Evolutionary conservation across 2,329 filamentous ascomycete species (phyloP).

Genomic region (Fusarium nelsonii): DNA sequence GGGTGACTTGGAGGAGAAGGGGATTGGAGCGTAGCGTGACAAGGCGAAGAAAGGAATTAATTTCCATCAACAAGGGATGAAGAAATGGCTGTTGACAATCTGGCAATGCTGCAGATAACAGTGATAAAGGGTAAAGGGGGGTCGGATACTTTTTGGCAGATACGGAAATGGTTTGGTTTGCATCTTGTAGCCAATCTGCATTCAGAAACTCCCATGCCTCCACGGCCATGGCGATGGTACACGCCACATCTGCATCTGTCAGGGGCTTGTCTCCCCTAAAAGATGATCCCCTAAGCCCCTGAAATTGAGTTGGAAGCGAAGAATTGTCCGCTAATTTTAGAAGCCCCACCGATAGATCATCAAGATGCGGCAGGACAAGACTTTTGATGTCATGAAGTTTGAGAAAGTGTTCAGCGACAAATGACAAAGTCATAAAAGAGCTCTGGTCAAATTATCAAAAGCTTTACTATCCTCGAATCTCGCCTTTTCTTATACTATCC

Average conservation of each 20-base stretch:
- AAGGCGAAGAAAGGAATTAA: constrained; percentile 20
- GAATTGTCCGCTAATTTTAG: constrained; percentile 42
- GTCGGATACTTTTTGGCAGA: constrained; percentile 28
- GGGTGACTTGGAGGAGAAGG: constrained; percentile 9
- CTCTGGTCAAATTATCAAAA: background rate
- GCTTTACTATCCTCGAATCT: background rate
- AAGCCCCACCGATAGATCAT: constrained; percentile 30
- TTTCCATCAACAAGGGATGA: constrained; percentile 25
- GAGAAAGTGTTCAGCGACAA: background rate
- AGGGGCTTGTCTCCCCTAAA: constrained; percentile 26
- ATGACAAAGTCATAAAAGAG: background rate
- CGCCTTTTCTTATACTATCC: background rate
- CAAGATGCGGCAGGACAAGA: constrained; percentile 13
- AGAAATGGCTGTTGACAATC: constrained; percentile 23
- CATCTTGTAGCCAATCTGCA: constrained; percentile 41
- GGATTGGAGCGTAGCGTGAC: constrained; percentile 37
- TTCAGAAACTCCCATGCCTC: constrained; percentile 20
- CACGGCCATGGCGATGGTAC: constrained; percentile 28
- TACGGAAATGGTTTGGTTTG: constrained; percentile 34
- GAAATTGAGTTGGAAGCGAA: background rate
- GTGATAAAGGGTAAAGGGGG: constrained; percentile 42
- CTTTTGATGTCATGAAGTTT: constrained; percentile 36
- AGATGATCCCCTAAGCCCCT: background rate
- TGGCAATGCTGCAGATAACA: constrained; percentile 20
- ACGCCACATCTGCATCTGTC: constrained; percentile 30